Percentiles rank a stretch among this genome's conserved stretches.
phyloP scores from a whole-genome alignment of 176 grass and related monocot genomes.

The Dendrocalamus sinicus region DNA sequence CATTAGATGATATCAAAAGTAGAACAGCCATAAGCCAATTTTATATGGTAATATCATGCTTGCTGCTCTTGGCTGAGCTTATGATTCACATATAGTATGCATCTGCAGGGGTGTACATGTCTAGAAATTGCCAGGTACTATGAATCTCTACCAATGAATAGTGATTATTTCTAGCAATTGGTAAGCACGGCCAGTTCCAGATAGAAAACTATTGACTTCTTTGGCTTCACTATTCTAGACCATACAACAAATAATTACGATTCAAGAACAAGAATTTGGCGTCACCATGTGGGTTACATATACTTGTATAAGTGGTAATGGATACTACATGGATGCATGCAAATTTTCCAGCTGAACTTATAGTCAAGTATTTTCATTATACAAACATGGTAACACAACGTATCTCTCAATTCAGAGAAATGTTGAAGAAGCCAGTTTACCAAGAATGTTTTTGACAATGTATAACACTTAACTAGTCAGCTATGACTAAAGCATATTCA shows the following conservation, averaged over 20 bases:
- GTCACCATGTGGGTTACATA: not conserved
- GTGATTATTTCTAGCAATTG: constrained; percentile 3
- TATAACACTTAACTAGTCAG: not conserved
- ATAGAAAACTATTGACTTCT: not conserved
- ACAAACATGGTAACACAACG: not conserved
- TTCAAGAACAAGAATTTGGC: not conserved
- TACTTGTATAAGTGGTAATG: not conserved
- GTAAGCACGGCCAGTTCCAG: not conserved
- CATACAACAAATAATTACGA: not conserved
- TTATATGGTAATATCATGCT: not conserved
- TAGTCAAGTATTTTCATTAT: not conserved
- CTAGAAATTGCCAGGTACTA: not conserved
- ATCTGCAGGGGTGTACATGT: not conserved
- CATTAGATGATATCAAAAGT: constrained; percentile 18
- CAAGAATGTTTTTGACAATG: not conserved
- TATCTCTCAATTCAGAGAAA: constrained; percentile 6
- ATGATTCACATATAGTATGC: not conserved
- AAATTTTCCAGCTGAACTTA: not conserved
- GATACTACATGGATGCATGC: not conserved
- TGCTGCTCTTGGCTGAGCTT: not conserved
- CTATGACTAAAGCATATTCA: not conserved
- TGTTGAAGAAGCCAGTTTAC: not conserved
- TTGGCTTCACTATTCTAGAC: not conserved
- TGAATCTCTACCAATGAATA: not conserved
- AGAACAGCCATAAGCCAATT: not conserved